These are phyloP conservation scores for Globisporangium cylindrosporum DNA, from an alignment of 352 stramenopile genomes.

Conservation along the genomic window DNA sequence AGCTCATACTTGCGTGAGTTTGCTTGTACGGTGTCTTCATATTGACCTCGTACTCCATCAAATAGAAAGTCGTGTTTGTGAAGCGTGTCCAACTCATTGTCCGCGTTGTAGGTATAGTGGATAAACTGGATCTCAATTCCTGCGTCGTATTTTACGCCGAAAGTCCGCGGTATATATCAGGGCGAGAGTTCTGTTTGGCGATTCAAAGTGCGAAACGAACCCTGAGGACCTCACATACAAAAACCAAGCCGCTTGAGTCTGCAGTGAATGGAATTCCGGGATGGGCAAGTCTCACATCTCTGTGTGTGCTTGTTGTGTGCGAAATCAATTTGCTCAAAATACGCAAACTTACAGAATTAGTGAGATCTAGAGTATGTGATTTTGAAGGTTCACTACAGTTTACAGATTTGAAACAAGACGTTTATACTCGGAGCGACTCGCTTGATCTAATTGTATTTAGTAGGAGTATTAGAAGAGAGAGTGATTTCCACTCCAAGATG, in stretches of 20 bases:
- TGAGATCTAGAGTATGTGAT: neutral
- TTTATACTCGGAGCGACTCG: too few species aligned
- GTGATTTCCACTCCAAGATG: too few species aligned
- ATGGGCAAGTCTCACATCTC: constrained; percentile 1
- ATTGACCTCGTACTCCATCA: too few species aligned
- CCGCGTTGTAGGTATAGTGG: neutral
- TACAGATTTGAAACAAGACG: too few species aligned
- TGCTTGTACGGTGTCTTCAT: too few species aligned
- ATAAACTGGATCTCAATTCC: neutral
- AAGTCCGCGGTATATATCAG: constrained; percentile 10
- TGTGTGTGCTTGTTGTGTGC: constrained; percentile 4
- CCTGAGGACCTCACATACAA: neutral
- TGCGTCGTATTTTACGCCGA: neutral
- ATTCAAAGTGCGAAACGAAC: neutral
- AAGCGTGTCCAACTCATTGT: neutral
- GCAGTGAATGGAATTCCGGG: constrained; percentile 2
- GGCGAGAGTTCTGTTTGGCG: neutral
- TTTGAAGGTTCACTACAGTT: neutral
- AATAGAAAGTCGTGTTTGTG: neutral
- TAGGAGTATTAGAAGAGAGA: too few species aligned
- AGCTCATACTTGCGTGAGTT: too few species aligned
- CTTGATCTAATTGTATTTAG: too few species aligned
- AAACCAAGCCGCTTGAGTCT: neutral
- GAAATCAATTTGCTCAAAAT: neutral
- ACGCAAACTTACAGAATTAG: neutral